phyloP scores from a whole-genome alignment of 345 rosid species.

The Salix viminalis region DNA sequence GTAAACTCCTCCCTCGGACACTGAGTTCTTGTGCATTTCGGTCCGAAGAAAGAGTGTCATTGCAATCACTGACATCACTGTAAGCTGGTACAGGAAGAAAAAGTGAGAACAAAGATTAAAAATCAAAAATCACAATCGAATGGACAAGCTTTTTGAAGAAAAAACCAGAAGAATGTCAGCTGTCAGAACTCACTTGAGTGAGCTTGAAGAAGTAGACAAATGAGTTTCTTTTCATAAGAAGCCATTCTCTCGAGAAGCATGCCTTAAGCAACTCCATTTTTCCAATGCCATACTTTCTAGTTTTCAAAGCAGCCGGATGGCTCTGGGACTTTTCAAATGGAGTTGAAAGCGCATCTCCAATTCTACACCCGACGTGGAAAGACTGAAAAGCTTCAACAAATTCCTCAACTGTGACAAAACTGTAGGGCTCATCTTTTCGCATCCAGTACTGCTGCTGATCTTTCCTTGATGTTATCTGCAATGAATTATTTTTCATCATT shows the following conservation, averaged over 20 bases:
- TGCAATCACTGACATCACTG: slow-evolving; percentile 24
- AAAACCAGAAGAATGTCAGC: not conserved
- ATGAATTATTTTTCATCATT: not conserved
- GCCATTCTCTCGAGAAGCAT: slow-evolving; percentile 43
- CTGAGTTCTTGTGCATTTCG: slow-evolving; percentile 29
- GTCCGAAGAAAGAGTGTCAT: slow-evolving; percentile 41
- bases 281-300: slow-evolving; percentile 40
- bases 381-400: slow-evolving; percentile 51
- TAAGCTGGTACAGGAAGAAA: slow-evolving; percentile 20
- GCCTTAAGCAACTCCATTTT: slow-evolving; percentile 49
- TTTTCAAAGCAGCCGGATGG: slow-evolving; percentile 58
- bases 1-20: slow-evolving; percentile 48
- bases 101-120: not conserved
- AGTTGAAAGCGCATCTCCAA: slow-evolving; percentile 37
- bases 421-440: slow-evolving; percentile 41
- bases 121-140: not conserved
- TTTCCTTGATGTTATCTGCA: slow-evolving; percentile 68
- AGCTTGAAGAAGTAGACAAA: slow-evolving; percentile 50
- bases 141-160: not conserved
- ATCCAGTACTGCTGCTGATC: slow-evolving; percentile 75
- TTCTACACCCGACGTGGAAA: slow-evolving; percentile 34
- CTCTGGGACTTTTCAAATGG: slow-evolving; percentile 49
- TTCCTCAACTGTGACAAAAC: slow-evolving; percentile 39
- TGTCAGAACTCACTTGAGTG: slow-evolving; percentile 38
- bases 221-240: slow-evolving; percentile 62